phyloP scores from a whole-genome alignment of 176 grass and related monocot genomes.

The Triticum aestivum region DNA sequence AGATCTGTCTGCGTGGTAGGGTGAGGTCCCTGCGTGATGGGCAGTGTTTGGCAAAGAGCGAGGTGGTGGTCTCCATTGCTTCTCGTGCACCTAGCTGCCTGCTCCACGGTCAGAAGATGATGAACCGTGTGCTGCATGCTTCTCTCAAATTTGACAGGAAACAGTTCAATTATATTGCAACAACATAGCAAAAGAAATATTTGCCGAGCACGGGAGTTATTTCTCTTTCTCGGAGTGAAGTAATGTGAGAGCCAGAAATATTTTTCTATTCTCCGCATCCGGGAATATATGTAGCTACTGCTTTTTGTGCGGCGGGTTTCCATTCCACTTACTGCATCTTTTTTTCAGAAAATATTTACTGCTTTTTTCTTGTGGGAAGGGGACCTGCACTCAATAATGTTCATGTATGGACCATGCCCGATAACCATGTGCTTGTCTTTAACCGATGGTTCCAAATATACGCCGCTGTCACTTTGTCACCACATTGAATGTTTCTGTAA shows the following conservation, averaged over 20 bases:
- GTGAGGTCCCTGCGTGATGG: background rate
- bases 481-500: background rate
- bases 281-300: too few species aligned
- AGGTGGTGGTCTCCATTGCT: background rate
- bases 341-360: background rate
- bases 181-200: too few species aligned
- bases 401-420: background rate
- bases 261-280: too few species aligned
- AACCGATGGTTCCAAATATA: background rate
- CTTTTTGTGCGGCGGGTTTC: too few species aligned
- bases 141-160: too few species aligned
- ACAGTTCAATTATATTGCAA: too few species aligned
- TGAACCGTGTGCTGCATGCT: background rate
- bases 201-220: too few species aligned
- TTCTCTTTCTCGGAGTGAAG: background rate
- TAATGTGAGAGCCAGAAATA: background rate
- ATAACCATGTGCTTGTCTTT: background rate
- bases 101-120: background rate
- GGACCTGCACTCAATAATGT: background rate
- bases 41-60: background rate
- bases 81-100: background rate
- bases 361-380: background rate
- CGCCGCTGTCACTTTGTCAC: background rate
- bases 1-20: background rate
- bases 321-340: background rate